Base-by-base conservation (phyloP, 148 eudicot species). In the Spergularia bocconei region DNA sequence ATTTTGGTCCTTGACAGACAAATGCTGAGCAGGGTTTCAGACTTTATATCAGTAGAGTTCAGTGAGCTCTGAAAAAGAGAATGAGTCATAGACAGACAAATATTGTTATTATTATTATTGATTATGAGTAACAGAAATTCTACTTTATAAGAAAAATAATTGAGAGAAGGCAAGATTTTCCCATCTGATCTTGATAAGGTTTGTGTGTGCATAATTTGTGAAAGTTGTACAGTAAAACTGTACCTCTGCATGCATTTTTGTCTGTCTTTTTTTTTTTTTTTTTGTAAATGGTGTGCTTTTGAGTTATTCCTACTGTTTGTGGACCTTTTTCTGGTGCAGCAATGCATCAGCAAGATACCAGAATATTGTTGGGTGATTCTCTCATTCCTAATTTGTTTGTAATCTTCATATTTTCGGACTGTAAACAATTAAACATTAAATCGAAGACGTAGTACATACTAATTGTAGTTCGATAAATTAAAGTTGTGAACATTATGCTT, bases 181-280 rank as follows among this genome's bases (percentile, higher is more conserved):
- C 11, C 21, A 36, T 59, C 48, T 57, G 66, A 69, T 63, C 70
- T 63, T 68, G 79, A 76, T 76, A 76, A 76, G 73, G 79, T 76
- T 60, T 67, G 57, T 76, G 66, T 67, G 72, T 76, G 56, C 48
- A n/a, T 13, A 64, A 65, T n/a, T 14, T 33, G 63, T 33, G 14
- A 15, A 54, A 67, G 38, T 75, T 53, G 44, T 55, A 71, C 62
- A 66, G 23, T 0, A 12, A 17, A 6, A 75, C 71, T 64, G 71
- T 57, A 66, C 39, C 71, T 44, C 23, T 67, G 72, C 57, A 67
- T 69, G 20, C 74, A 38, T 14, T 54, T 38, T 29, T 59, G 48
- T 77, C 39, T 77, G 61, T 69, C 21, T 15, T 10, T 63, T 60
- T 33, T 6, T n/a, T n/a, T n/a, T 15, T 33, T 71, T 59, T 21